These are phyloP conservation scores for Blastobotrys buckinghamii DNA, from an alignment of 1,139 yeast genomes.

Conservation along the genomic window DNA sequence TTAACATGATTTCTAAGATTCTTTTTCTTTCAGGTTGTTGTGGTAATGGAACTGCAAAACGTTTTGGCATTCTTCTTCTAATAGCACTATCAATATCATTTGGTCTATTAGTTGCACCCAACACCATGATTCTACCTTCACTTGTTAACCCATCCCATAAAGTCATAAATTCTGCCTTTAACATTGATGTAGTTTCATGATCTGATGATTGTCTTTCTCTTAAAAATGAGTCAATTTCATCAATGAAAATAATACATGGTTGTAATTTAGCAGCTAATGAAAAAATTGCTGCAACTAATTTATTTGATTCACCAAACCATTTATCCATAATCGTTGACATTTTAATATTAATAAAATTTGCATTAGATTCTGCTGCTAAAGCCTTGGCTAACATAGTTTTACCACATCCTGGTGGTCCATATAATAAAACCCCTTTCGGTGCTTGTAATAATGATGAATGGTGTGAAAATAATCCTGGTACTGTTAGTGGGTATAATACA, in stretches of 20 bases:
- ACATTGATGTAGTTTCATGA: conserved; percentile 93
- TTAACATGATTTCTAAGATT: conserved; percentile 60
- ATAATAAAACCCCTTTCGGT: conserved; percentile 88
- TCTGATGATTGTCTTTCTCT: conserved; percentile 81
- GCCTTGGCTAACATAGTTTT: conserved; percentile 98
- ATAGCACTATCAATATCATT: conserved; percentile 90
- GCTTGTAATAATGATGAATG: conserved; percentile 59
- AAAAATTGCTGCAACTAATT: conserved; percentile 89
- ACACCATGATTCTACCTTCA: conserved; percentile 73
- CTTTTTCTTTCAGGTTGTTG: conserved; percentile 59
- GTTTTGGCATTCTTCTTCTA: conserved; percentile 86
- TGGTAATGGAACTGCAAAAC: conserved; percentile 77
- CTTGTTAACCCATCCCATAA: conserved; percentile 89
- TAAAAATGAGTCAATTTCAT: conserved; percentile 91
- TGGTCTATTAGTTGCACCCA: conserved; percentile 95
- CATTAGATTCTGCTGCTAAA: conserved; percentile 85
- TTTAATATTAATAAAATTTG: conserved; percentile 83
- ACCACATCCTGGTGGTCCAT: conserved; percentile 99
- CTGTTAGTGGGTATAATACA: conserved; percentile 82
- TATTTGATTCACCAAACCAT: conserved; percentile 97
- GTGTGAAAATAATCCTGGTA: conserved; percentile 28
- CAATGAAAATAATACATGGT: conserved; percentile 93
- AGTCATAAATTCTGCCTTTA: conserved; percentile 97
- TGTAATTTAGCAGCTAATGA: conserved; percentile 84
- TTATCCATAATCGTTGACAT: conserved; percentile 96